These are phyloP conservation scores for Sporothrix globosa DNA, from an alignment of 2,329 filamentous ascomycete species.

Conservation along the genomic window DNA sequence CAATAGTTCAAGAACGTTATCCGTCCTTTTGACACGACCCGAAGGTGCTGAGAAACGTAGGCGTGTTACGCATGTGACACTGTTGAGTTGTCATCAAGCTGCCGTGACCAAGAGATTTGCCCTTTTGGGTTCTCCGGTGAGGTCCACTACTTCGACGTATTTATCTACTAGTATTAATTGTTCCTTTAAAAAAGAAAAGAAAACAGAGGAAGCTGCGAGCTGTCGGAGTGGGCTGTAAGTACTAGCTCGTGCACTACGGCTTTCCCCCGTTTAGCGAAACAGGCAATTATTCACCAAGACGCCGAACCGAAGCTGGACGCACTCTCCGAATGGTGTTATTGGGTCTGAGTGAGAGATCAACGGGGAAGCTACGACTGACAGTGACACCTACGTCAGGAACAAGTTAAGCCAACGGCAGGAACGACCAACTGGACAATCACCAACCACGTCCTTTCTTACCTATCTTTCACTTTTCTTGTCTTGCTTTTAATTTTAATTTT, in stretches of 20 bases:
- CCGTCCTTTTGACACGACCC: no score
- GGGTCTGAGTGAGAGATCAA: constrained; percentile 13
- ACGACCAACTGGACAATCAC: neutral
- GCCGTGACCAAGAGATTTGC: constrained; percentile 9
- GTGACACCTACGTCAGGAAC: neutral
- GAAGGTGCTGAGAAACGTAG: neutral
- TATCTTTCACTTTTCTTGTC: no score
- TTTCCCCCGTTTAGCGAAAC: neutral
- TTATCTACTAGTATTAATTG: neutral
- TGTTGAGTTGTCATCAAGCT: neutral
- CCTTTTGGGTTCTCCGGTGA: constrained; percentile 21
- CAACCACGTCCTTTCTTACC: neutral
- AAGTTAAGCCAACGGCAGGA: neutral
- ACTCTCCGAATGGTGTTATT: neutral
- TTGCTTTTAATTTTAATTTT: neutral
- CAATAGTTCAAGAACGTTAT: neutral
- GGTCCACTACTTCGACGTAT: neutral
- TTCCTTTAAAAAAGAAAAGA: neutral
- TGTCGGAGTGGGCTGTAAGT: neutral
- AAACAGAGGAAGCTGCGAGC: constrained; percentile 7
- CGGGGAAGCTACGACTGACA: neutral
- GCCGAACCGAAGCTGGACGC: neutral
- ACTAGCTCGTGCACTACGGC: constrained; percentile 13
- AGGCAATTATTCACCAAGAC: neutral
- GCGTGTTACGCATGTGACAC: no score